Conservation (phyloP, 495 filamentous ascomycete genomes). For the Hypoxylon intermedium region DNA sequence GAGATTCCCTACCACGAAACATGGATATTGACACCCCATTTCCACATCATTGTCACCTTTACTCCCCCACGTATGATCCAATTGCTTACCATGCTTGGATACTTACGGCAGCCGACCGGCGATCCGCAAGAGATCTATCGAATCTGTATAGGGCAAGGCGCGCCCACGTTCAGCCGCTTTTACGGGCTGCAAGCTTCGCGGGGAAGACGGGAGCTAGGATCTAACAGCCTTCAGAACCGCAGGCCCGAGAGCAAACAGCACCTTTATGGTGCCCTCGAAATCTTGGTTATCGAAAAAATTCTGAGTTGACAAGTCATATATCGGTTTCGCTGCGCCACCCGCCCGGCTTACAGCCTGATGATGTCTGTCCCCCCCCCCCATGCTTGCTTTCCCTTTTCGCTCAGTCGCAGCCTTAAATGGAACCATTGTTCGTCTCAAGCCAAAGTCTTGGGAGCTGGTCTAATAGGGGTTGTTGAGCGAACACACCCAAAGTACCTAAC, state of each 20-base stretch:
- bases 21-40: constrained; percentile 30
- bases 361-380: constrained; percentile 12
- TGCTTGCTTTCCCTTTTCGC: constrained; percentile 18
- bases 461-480: too few species aligned
- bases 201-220: constrained; percentile 41
- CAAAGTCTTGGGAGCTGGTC: constrained; percentile 1
- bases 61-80: constrained; percentile 34
- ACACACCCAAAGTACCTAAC: constrained; percentile 10
- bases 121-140: constrained; percentile 27
- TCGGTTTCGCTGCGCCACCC: constrained; percentile 31
- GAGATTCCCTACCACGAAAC: constrained; percentile 17
- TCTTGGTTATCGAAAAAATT: constrained; percentile 32
- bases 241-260: constrained; percentile 41
- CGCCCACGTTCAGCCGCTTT: constrained; percentile 33
- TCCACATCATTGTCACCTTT: constrained; percentile 28
- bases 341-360: constrained; percentile 20
- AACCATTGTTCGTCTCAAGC: constrained; percentile 8
- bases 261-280: constrained; percentile 27
- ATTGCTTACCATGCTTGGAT: constrained; percentile 26
- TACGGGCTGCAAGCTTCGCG: constrained; percentile 37
- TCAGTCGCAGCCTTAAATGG: constrained; percentile 25
- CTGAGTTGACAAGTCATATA: constrained; percentile 40
- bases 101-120: constrained; percentile 27
- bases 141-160: constrained; percentile 19
- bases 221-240: constrained; percentile 29